Conservation (phyloP, 768 basidiomycete genomes). For the Boletus subcaerulescens region DNA sequence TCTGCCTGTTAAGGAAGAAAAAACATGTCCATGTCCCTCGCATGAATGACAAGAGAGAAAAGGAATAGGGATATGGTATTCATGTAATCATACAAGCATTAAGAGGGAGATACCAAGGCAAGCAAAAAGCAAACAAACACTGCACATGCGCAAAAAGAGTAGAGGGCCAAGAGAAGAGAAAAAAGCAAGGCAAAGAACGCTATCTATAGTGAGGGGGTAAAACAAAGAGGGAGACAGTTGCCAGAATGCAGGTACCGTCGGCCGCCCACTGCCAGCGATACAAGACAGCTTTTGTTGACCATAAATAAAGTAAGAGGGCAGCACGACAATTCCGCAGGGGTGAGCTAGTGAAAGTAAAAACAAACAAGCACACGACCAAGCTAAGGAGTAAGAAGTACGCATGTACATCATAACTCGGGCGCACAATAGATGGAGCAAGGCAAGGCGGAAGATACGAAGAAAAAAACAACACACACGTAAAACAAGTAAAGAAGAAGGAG, state of each 20-base stretch:
- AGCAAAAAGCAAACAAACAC: background rate
- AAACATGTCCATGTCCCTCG: too few species aligned
- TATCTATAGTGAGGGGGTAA: too few species aligned
- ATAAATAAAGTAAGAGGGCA: constrained; percentile 23
- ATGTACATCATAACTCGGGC: constrained; percentile 18
- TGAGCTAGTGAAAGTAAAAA: constrained; percentile 2
- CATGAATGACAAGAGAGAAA: background rate
- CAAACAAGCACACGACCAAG: constrained; percentile 1
- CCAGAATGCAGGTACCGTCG: background rate
- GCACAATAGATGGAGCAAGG: constrained; percentile 13
- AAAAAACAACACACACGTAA: background rate
- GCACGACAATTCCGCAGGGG: constrained; percentile 15
- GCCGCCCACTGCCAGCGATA: background rate
- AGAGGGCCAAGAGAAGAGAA: background rate
- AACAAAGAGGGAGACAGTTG: background rate
- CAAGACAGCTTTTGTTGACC: constrained; percentile 25
- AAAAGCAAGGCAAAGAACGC: background rate
- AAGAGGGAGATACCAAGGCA: too few species aligned
- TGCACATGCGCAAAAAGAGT: background rate
- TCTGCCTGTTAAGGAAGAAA: too few species aligned
- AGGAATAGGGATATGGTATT: background rate
- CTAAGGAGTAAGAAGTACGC: constrained; percentile 4
- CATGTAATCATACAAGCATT: background rate
- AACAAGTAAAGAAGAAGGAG: background rate
- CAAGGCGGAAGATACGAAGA: constrained; percentile 1